phyloP scores from a whole-genome alignment of 192 early-diverging fungal species.

The Allomyces macrogynus region DNA sequence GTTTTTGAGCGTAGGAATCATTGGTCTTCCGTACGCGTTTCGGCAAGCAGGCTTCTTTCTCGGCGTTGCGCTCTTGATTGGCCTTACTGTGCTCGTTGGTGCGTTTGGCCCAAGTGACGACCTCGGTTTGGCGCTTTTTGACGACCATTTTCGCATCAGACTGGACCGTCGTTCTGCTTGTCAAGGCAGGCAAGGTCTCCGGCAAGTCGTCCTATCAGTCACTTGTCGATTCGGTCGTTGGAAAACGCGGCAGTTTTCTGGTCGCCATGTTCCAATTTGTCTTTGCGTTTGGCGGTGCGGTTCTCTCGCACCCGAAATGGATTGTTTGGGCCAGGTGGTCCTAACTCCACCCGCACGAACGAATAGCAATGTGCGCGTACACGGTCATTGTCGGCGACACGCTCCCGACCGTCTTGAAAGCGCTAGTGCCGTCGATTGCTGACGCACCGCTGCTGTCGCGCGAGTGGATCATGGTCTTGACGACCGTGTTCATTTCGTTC shows the following conservation, averaged over 20 bases:
- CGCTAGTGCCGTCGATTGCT: conserved; percentile 38
- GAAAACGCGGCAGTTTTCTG: background rate
- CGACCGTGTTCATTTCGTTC: conserved; percentile 54
- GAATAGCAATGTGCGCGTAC: conserved; percentile 37
- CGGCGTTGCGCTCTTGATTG: background rate
- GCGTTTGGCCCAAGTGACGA: background rate
- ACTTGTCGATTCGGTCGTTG: background rate
- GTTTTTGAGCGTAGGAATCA: background rate
- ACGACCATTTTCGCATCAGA: background rate
- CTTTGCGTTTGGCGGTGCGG: conserved; percentile 79
- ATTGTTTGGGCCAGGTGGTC: background rate
- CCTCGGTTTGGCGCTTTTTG: too few relatives aligned
- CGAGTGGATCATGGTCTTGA: conserved; percentile 53
- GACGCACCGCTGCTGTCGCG: conserved; percentile 39
- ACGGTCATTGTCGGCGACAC: conserved; percentile 73
- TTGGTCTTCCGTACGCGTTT: background rate
- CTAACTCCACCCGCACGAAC: background rate
- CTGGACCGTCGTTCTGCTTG: background rate
- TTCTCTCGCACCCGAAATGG: conserved; percentile 11
- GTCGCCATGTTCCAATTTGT: conserved; percentile 81
- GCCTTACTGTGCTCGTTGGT: background rate
- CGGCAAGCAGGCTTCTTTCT: background rate
- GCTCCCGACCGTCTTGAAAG: conserved; percentile 56
- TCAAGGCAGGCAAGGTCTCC: background rate
- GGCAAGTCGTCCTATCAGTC: background rate